Conservation (phyloP, 148 eudicot genomes). For the Amaranthus cruentus region DNA sequence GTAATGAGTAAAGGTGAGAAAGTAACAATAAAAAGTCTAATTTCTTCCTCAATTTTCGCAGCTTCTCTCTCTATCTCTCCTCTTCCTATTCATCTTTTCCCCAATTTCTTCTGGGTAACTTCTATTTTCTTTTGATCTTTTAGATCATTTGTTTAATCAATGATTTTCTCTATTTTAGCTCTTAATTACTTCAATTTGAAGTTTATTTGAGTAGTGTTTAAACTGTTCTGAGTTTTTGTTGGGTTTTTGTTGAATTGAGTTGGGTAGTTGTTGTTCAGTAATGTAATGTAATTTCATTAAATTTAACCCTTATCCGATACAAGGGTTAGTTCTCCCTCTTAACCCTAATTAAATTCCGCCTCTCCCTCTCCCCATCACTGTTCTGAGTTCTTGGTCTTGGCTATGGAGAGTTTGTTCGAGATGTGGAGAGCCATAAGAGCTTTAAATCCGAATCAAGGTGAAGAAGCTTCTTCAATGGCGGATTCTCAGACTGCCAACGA, state of each 20-base stretch:
- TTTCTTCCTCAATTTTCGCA: too few relatives aligned
- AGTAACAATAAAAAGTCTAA: constrained; percentile 3
- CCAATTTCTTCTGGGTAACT: constrained; percentile 15
- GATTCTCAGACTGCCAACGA: too few relatives aligned
- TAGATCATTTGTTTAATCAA: not conserved
- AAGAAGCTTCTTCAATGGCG: too few relatives aligned
- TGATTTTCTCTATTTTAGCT: not conserved
- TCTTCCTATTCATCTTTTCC: constrained; percentile 16
- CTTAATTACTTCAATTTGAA: not conserved
- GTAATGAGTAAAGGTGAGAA: not conserved
- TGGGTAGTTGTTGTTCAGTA: not conserved
- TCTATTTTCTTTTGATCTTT: constrained; percentile 15
- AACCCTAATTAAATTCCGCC: too few relatives aligned
- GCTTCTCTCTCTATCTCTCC: constrained; percentile 11
- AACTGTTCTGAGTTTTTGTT: not conserved
- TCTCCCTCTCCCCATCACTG: too few relatives aligned
- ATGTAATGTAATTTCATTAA: not conserved
- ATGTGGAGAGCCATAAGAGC: too few relatives aligned
- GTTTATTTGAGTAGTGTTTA: not conserved
- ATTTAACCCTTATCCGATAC: too few relatives aligned
- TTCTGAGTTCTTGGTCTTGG: too few relatives aligned
- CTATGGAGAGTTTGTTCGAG: too few relatives aligned
- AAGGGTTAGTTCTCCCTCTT: too few relatives aligned
- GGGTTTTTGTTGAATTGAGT: constrained; percentile 1
- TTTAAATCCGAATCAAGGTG: too few relatives aligned